Base-by-base conservation (phyloP, 768 basidiomycete species). In the Amyloporia xantha region DNA sequence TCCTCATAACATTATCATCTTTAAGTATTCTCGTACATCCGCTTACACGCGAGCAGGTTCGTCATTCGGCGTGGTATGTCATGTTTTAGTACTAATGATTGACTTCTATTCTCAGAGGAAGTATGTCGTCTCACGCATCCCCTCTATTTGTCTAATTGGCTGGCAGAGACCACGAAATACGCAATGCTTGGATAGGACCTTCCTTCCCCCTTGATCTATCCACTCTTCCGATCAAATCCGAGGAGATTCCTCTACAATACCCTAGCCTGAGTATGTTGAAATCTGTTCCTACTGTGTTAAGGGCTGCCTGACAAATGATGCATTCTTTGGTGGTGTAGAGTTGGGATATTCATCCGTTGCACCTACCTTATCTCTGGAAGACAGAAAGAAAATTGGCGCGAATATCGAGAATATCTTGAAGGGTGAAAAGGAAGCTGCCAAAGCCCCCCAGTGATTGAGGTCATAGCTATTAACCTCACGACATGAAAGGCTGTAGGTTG, bases 1-100 rank as follows among this genome's bases (percentile, higher is more conserved):
- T n/a, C n/a, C n/a, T n/a, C n/a, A n/a, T n/a, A n/a, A n/a, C n/a
- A n/a, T n/a, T n/a, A n/a, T n/a, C n/a, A n/a, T n/a, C 24, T 4
- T 24, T n/a, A 45, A 90, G 87, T 54, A 72, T 90, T 35, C 71
- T 89, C 1, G 73, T 89, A 0, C 86, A 89, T 61, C 87, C 87
- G 0, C 64, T 89, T 39, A 89, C 87, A 10, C 72, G 75, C 26
- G 82, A 87, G 57, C 64, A 80, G 71, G 86, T 85, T 52, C 44
- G 79, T 67, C 15, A 28, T 24, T 13, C 10, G 28, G 9, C 44
- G 42, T 39, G 24, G 43, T 9, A 24, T 13, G 28, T 20, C 24
- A 27, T 42, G 7, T 25, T 10, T 23, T 25, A 19, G 23, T 17
- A 25, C 23, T 26, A 6, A 27, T 15, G n/a, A 19, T n/a, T 21